Conservation (phyloP, 805 yeast species). For the Yamadazyma phyllophila region DNA sequence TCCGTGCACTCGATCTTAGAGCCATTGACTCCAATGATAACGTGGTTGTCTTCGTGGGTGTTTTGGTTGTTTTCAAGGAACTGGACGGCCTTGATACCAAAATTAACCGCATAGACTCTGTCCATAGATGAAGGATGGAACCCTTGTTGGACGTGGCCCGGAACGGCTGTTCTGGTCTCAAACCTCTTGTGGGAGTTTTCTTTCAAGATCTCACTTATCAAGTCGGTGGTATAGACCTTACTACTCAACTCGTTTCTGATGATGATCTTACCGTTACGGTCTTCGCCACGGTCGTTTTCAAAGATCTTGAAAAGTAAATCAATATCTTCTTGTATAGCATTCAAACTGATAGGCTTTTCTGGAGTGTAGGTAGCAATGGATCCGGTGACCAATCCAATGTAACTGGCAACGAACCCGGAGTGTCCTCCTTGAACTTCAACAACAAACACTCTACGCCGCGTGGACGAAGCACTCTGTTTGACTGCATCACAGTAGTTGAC, state of each 20-base stretch:
- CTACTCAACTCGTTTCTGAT: slow-evolving; percentile 68
- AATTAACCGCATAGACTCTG: slow-evolving; percentile 70
- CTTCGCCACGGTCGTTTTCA: slow-evolving; percentile 60
- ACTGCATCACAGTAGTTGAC: slow-evolving; percentile 76
- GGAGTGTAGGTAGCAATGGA: slow-evolving; percentile 77
- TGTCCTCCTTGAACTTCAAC: slow-evolving; percentile 87
- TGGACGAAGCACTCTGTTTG: slow-evolving; percentile 74
- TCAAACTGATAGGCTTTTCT: slow-evolving; percentile 62
- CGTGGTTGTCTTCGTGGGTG: slow-evolving; percentile 20
- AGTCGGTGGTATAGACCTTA: slow-evolving; percentile 62
- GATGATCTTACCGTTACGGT: slow-evolving; percentile 66
- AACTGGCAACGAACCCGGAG: slow-evolving; percentile 74
- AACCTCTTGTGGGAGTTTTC: slow-evolving; percentile 64
- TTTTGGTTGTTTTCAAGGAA: slow-evolving; percentile 55
- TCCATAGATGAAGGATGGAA: slow-evolving; percentile 75
- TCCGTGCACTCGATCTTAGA: slow-evolving; percentile 58
- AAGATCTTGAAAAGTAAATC: slow-evolving; percentile 57
- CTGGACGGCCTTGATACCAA: slow-evolving; percentile 66
- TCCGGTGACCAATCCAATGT: slow-evolving; percentile 66
- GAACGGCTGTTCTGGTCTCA: slow-evolving; percentile 76
- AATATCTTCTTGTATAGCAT: slow-evolving; percentile 64
- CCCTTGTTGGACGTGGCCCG: slow-evolving; percentile 89
- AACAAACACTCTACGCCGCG: slow-evolving; percentile 75
- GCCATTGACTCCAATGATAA: slow-evolving; percentile 71
- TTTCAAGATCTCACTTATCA: slow-evolving; percentile 67